phyloP scores from a whole-genome alignment of 2,329 filamentous ascomycete species.

The Epichloe elymi region DNA sequence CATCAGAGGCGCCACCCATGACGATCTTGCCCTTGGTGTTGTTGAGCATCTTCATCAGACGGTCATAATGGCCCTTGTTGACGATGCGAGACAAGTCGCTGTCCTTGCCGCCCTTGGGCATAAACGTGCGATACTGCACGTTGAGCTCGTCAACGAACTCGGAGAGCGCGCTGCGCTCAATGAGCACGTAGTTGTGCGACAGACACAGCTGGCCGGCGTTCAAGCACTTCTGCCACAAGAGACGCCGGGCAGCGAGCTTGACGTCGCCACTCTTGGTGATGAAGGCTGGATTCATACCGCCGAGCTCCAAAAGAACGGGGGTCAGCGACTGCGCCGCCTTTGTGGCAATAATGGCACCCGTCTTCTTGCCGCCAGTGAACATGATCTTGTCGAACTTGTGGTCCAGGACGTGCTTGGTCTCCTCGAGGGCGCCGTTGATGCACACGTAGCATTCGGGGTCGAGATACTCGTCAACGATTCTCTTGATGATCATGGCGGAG shows the following conservation, averaged over 20 bases:
- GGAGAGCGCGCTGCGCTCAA: constrained; percentile 61
- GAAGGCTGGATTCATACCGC: constrained; percentile 84
- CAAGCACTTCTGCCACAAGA: constrained; percentile 79
- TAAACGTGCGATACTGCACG: constrained; percentile 60
- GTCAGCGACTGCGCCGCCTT: constrained; percentile 85
- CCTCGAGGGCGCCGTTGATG: constrained; percentile 68
- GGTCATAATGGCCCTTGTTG: constrained; percentile 65
- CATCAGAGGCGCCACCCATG: constrained; percentile 73
- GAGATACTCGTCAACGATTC: constrained; percentile 61
- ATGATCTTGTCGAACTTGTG: constrained; percentile 97
- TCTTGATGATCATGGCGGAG: constrained; percentile 65
- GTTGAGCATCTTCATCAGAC: constrained; percentile 87
- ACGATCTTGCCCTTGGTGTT: constrained; percentile 71
- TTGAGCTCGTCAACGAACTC: constrained; percentile 65
- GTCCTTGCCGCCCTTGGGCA: constrained; percentile 66
- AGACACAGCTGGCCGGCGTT: constrained; percentile 89
- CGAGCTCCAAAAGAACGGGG: constrained; percentile 78
- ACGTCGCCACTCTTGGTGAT: constrained; percentile 74
- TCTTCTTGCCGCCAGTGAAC: constrained; percentile 71
- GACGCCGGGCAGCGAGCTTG: constrained; percentile 64
- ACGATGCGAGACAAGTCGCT: constrained; percentile 75
- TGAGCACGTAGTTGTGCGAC: constrained; percentile 81
- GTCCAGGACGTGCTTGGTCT: constrained; percentile 70
- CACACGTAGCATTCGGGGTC: constrained; percentile 65
- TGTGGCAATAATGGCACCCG: constrained; percentile 78